Evolutionary conservation across 2,329 filamentous ascomycete species (phyloP), one percentile per base, ranked within the genome.

Genomic region (Xylogone sp.): DNA sequence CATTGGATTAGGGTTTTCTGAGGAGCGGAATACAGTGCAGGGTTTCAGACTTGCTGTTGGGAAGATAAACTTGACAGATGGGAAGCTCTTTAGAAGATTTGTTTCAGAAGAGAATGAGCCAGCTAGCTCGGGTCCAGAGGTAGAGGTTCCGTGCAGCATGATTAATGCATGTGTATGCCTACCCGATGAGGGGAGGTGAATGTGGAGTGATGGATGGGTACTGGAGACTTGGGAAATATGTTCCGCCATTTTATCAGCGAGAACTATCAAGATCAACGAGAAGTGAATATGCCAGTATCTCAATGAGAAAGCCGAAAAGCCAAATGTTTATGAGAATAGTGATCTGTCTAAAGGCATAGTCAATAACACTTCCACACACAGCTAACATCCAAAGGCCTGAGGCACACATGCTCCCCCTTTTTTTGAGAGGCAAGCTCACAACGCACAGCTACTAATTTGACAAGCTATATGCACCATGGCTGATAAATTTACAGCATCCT

Each of bases 131-230:
- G 62, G 52, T 18, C 66, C 66, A 19, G 62, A 64, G 31, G 62
- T 67, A 22, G 70, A 71, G 29, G 68, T 68, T 18, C 71, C 71
- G 46, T 74, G 71, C n/a, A 73, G 67, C 48, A 73, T 59, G 24
- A 73, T 68, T 24, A 72, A 44, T 2, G 69, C 69, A 46, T 72
- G 69, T 1, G 59, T 66, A 39, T 70, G 64, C 22, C 34, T 31
- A n/a, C 51, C 34, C 13, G 45, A 48, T 8, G 62, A 56, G 27
- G 51, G 39, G 27, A 59, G 48, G n/a, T 18, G 34, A 10, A 63
- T 56, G 48, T 60, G 51, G 20, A 55, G 57, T 42, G 12, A 4
- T 5, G 55, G 49, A 2, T 48, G 46, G 12, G 20, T 9, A 16
- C 6, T 39, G n/a, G 34, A 39, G 4, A 39, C 13, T 16, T 39